These are phyloP conservation scores for Colletotrichum lindemuthianum DNA, from an alignment of 2,329 filamentous ascomycete species.

Conservation along the genomic window DNA sequence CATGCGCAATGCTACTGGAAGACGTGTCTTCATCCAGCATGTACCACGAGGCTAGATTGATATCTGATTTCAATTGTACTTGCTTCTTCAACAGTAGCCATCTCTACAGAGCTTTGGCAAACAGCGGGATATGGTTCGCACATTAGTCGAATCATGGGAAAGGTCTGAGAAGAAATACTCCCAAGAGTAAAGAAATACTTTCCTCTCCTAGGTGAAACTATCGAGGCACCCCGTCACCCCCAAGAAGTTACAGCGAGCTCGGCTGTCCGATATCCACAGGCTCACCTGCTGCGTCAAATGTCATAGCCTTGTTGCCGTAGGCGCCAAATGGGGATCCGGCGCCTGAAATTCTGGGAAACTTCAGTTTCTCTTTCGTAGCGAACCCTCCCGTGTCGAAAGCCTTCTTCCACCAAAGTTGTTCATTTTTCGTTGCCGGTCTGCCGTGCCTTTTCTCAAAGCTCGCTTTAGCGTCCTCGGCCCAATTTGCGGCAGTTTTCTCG, in stretches of 20 bases:
- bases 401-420: not conserved
- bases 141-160: too few species aligned
- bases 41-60: too few species aligned
- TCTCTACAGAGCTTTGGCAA: too few species aligned
- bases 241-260: not conserved
- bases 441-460: not conserved
- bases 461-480: not conserved
- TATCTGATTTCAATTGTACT: too few species aligned
- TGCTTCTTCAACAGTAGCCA: too few species aligned
- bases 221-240: not conserved
- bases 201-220: not conserved
- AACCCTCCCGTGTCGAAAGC: slow-evolving; percentile 5
- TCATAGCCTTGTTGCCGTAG: slow-evolving; percentile 4
- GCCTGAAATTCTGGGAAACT: not conserved
- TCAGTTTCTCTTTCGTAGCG: not conserved
- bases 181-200: not conserved
- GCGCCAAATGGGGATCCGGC: slow-evolving; percentile 1
- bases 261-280: not conserved
- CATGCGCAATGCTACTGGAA: too few species aligned
- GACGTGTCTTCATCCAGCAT: too few species aligned
- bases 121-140: too few species aligned
- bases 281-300: not conserved
- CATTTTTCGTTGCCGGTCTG: not conserved
- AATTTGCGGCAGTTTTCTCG: not conserved
- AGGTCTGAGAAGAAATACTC: too few species aligned